Evolutionary conservation across 1,284 basidiomycete genomes (phyloP).

Genomic region (Mrakiaceae sp.): DNA sequence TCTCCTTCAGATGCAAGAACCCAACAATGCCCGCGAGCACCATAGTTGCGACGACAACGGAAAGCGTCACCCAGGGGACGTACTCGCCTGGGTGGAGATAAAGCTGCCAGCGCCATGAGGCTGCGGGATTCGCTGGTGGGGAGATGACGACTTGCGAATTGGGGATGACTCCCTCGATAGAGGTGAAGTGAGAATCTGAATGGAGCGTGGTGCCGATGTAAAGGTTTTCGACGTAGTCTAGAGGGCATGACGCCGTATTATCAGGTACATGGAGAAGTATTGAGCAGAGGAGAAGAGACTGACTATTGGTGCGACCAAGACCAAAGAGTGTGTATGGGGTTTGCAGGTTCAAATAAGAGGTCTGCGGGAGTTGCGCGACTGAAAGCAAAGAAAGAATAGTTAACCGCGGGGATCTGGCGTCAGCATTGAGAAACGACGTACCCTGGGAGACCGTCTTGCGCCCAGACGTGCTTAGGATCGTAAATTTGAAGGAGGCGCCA

Average conservation of each 20-base stretch:
- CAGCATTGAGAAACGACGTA: slow-evolving; percentile 26
- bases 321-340: slow-evolving; percentile 95
- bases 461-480: slow-evolving; percentile 87
- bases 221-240: slow-evolving; percentile 46
- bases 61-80: slow-evolving; percentile 92
- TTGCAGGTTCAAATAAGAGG: slow-evolving; percentile 74
- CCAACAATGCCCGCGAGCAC: slow-evolving; percentile 72
- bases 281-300: slow-evolving; percentile 18
- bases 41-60: slow-evolving; percentile 61
- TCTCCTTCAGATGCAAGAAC: slow-evolving; percentile 80
- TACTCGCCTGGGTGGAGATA: slow-evolving; percentile 91
- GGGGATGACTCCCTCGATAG: slow-evolving; percentile 92
- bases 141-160: slow-evolving; percentile 95
- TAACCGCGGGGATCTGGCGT: background rate
- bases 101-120: slow-evolving; percentile 62
- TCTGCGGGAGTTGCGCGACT: slow-evolving; percentile 89
- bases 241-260: no score
- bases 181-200: slow-evolving; percentile 54
- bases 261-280: background rate
- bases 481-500: slow-evolving; percentile 95
- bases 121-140: slow-evolving; percentile 43
- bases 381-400: background rate
- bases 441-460: slow-evolving; percentile 80
- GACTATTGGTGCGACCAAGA: slow-evolving; percentile 89
- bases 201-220: slow-evolving; percentile 81